These are phyloP conservation scores for Aureobasidium musti DNA, from an alignment of 2,329 filamentous ascomycete genomes.

Conservation along the genomic window DNA sequence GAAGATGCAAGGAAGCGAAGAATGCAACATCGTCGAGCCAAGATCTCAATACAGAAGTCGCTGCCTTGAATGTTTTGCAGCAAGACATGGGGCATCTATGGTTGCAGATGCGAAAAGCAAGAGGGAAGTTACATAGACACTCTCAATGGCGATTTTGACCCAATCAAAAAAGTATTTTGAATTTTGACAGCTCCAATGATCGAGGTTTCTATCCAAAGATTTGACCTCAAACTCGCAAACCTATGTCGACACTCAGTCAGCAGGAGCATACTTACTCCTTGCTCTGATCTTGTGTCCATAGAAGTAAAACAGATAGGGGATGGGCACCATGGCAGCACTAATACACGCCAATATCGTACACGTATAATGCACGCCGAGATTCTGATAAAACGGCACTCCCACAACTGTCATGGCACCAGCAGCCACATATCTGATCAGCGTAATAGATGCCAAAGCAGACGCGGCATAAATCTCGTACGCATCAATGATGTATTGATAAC, in stretches of 20 bases:
- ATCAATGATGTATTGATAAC: conserved; percentile 62
- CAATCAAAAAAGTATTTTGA: background rate
- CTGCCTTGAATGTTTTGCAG: too few species aligned
- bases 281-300: conserved; percentile 44
- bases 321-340: conserved; percentile 41
- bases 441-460: conserved; percentile 49
- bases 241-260: conserved; percentile 7
- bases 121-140: too few species aligned
- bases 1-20: background rate
- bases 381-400: conserved; percentile 45
- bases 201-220: background rate
- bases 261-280: conserved; percentile 37
- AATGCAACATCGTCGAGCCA: background rate
- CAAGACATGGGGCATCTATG: too few species aligned
- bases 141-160: too few species aligned
- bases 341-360: conserved; percentile 42
- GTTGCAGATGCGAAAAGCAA: too few species aligned
- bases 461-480: conserved; percentile 57
- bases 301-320: conserved; percentile 50
- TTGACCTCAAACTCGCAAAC: too few species aligned
- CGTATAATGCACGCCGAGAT: conserved; percentile 43
- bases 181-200: background rate
- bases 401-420: conserved; percentile 47
- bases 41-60: background rate
- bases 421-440: conserved; percentile 46